Evolutionary conservation across 208 protist genomes (phyloP).

Genomic region (Strigomonas galati): DNA sequence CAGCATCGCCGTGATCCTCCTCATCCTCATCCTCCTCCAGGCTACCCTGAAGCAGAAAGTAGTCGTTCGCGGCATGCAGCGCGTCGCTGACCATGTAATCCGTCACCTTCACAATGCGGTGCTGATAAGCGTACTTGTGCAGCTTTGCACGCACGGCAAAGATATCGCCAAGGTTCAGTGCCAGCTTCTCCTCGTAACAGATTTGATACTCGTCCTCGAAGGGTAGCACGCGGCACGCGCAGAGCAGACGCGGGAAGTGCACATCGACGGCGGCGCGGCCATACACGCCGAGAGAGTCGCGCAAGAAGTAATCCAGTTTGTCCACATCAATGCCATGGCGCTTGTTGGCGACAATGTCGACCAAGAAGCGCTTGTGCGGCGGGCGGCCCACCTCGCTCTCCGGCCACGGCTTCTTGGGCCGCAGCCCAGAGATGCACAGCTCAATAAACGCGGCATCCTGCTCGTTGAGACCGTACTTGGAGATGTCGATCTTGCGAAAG

Average conservation of each 20-base stretch:
- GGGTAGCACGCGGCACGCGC: constrained; percentile 71
- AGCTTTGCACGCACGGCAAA: constrained; percentile 96
- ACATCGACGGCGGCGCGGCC: constrained; percentile 83
- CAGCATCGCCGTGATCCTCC: constrained; percentile 7
- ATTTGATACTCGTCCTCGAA: constrained; percentile 81
- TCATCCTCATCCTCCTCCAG: no score
- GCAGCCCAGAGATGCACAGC: constrained; percentile 22
- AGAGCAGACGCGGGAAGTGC: constrained; percentile 77
- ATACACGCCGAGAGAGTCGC: constrained; percentile 92
- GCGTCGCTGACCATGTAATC: constrained; percentile 95
- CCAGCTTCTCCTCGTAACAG: constrained; percentile 65
- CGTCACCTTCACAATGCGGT: constrained; percentile 90
- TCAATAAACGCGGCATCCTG: constrained; percentile 61
- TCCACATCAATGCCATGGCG: constrained; percentile 96
- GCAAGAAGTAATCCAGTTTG: constrained; percentile 95
- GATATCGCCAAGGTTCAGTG: constrained; percentile 91
- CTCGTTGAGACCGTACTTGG: constrained; percentile 40
- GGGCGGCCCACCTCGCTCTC: constrained; percentile 22
- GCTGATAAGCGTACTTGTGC: constrained; percentile 95
- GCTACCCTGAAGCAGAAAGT: constrained; percentile 41
- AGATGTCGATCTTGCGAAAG: constrained; percentile 31
- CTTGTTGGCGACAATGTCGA: constrained; percentile 86
- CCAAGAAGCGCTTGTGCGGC: constrained; percentile 36
- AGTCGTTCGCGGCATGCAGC: constrained; percentile 68
- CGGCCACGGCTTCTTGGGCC: constrained; percentile 44